These are phyloP conservation scores for Bruguiera hainesii DNA, from an alignment of 441 rosid genomes.

Conservation along the genomic window DNA sequence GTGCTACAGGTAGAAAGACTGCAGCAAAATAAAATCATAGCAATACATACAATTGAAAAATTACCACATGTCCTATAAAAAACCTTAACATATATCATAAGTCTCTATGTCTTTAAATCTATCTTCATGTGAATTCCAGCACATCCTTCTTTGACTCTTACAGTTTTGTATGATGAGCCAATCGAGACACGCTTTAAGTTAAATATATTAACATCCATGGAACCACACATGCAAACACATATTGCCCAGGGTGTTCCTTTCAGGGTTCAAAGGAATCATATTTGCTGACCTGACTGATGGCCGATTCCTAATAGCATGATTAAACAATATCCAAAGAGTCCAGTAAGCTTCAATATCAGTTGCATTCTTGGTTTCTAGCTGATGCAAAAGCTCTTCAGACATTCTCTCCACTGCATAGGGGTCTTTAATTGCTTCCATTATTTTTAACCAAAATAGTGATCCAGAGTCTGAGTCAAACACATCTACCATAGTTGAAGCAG, in stretches of 20 bases:
- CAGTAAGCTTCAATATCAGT: slow-evolving; percentile 86
- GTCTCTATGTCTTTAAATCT: neutral
- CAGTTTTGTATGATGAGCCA: neutral
- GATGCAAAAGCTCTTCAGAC: slow-evolving; percentile 76
- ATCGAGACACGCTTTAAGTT: neutral
- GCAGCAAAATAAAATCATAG: neutral
- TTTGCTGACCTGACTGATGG: slow-evolving; percentile 64
- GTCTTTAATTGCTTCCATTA: slow-evolving; percentile 72
- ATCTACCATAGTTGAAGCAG: slow-evolving; percentile 35
- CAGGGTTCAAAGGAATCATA: slow-evolving; percentile 11
- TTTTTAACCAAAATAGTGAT: slow-evolving; percentile 57
- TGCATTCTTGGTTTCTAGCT: slow-evolving; percentile 52
- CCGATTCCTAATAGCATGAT: slow-evolving; percentile 38
- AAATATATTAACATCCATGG: neutral
- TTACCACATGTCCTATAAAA: neutral
- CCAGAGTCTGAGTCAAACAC: slow-evolving; percentile 41
- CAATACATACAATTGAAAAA: neutral
- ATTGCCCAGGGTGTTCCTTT: neutral
- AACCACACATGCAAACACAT: neutral
- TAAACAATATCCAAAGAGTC: slow-evolving; percentile 75
- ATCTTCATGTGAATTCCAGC: too few species aligned
- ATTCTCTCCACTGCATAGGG: slow-evolving; percentile 73
- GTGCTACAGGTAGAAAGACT: neutral
- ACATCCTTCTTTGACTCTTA: neutral
- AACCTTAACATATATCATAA: neutral